A percentile compares a stretch with the other conserved stretches of the same genome.
Evolutionary conservation across 306 rosid species (phyloP).

Genomic region (Cucumis hystrix): DNA sequence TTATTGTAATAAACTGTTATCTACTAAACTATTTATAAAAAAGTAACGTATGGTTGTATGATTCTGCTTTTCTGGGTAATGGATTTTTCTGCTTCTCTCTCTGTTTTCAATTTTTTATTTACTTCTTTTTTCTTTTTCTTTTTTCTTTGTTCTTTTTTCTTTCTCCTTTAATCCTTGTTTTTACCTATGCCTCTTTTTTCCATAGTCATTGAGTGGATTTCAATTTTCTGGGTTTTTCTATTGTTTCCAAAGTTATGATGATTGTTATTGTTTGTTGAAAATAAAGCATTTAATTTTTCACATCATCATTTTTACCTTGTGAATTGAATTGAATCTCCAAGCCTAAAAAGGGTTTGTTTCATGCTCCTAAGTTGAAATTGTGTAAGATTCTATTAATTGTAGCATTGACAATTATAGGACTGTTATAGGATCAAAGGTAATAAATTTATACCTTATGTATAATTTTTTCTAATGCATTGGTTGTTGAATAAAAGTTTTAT

Average conservation of each 20-base stretch:
- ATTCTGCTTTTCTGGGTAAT: neutral
- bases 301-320: neutral
- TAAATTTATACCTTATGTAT: neutral
- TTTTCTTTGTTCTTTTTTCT: neutral
- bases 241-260: neutral
- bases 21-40: neutral
- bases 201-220: neutral
- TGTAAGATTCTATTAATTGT: neutral
- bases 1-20: neutral
- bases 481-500: too few species aligned
- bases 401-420: neutral
- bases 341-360: neutral
- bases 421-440: neutral
- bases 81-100: neutral
- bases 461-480: too few species aligned
- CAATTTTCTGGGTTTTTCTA: neutral
- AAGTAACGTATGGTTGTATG: neutral
- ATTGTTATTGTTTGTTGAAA: neutral
- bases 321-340: neutral
- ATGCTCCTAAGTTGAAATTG: neutral
- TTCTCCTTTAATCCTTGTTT: neutral
- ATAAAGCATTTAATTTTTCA: neutral
- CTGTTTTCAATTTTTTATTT: too few species aligned
- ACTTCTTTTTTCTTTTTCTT: neutral
- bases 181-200: neutral